Percentiles rank a stretch among this genome's conserved stretches.
Conservation (phyloP, 2,329 filamentous ascomycete genomes). For the Colletotrichum lupini region DNA sequence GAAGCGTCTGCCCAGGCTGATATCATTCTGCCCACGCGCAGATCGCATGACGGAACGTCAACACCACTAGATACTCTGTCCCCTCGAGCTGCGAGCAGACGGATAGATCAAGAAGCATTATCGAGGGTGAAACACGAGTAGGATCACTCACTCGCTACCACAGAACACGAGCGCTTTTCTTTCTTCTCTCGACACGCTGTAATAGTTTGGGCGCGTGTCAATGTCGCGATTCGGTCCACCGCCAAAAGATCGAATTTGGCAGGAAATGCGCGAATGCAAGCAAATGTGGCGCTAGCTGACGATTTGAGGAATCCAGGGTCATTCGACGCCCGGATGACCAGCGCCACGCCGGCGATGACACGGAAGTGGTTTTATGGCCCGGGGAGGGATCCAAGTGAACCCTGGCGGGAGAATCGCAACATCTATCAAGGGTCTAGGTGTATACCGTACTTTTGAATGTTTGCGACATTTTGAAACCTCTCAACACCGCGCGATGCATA, state of each 20-base stretch:
- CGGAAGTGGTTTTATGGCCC: neutral
- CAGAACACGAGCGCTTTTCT: neutral
- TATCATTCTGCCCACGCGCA: neutral
- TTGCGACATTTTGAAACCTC: neutral
- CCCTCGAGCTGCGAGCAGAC: neutral
- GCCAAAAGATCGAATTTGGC: neutral
- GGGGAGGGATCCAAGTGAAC: neutral
- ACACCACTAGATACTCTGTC: neutral
- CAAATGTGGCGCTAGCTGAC: neutral
- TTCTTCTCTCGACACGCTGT: neutral
- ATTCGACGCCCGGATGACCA: neutral
- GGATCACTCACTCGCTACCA: too few relatives aligned
- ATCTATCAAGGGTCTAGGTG: neutral
- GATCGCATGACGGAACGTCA: slow-evolving; percentile 1
- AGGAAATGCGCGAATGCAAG: neutral
- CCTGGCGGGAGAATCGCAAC: neutral
- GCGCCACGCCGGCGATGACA: neutral
- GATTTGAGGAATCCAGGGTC: neutral
- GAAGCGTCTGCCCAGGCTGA: neutral
- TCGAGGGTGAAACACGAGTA: neutral
- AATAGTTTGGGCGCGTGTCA: neutral
- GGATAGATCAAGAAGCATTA: neutral
- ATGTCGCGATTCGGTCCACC: neutral
- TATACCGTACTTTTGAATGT: neutral
- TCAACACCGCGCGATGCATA: neutral